Evolutionary conservation across 768 basidiomycete species (phyloP).

Genomic region (Xerocomus spinulosus): DNA sequence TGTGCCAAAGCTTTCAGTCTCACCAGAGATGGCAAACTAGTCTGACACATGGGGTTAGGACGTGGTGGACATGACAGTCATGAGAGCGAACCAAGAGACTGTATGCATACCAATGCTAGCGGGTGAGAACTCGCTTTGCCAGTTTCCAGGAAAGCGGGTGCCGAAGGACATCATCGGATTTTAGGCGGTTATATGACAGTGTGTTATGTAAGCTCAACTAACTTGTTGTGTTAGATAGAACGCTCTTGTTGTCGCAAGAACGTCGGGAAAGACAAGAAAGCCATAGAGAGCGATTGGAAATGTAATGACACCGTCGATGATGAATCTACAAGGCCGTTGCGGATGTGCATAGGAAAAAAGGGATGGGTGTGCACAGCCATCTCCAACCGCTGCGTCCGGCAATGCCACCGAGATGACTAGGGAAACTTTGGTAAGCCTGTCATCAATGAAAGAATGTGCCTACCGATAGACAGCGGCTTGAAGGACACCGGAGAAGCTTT

Average conservation of each 20-base stretch:
- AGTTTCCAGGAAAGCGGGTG: slow-evolving; percentile 45
- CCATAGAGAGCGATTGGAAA: slow-evolving; percentile 69
- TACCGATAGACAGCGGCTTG: slow-evolving; percentile 62
- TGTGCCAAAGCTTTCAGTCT: slow-evolving; percentile 63
- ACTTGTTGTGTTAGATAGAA: slow-evolving; percentile 62
- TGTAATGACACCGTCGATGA: slow-evolving; percentile 68
- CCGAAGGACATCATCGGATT: slow-evolving; percentile 37
- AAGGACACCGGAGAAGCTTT: slow-evolving; percentile 60
- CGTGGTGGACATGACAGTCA: not conserved
- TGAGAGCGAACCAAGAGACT: slow-evolving; percentile 48
- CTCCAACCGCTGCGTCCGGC: slow-evolving; percentile 61
- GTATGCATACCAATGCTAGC: slow-evolving; percentile 68
- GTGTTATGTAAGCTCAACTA: slow-evolving; percentile 11
- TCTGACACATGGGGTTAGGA: not conserved
- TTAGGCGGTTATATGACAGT: slow-evolving; percentile 47
- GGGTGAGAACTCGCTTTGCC: slow-evolving; percentile 44
- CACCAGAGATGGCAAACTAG: slow-evolving; percentile 64
- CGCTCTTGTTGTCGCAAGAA: slow-evolving; percentile 58
- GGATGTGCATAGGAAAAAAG: not conserved
- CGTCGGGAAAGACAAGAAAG: slow-evolving; percentile 68
- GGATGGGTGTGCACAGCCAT: slow-evolving; percentile 44
- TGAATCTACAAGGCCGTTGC: slow-evolving; percentile 40
- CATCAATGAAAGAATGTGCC: slow-evolving; percentile 7
- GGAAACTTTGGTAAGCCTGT: not conserved
- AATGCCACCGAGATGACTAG: slow-evolving; percentile 46